These are phyloP conservation scores for Phialocephala subalpina DNA, from an alignment of 2,329 filamentous ascomycete genomes.

Conservation along the genomic window DNA sequence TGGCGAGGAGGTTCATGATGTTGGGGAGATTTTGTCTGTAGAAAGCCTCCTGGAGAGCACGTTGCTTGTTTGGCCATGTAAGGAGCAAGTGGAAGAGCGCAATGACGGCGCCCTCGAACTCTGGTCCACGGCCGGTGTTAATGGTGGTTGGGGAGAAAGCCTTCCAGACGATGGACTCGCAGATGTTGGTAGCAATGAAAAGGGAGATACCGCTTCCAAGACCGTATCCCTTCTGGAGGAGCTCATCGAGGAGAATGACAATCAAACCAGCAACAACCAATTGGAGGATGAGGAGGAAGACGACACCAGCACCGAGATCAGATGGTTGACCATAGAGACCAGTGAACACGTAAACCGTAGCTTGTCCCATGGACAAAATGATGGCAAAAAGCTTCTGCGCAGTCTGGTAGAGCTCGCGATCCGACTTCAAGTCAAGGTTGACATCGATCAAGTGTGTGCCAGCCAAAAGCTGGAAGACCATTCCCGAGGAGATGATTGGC, in stretches of 20 bases:
- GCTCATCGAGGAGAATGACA: slow-evolving; percentile 98
- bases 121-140: slow-evolving; percentile 98
- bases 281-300: slow-evolving; percentile 97
- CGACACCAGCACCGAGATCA: slow-evolving; percentile 96
- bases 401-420: slow-evolving; percentile 99
- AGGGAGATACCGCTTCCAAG: slow-evolving; percentile 98
- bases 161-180: slow-evolving; percentile 99
- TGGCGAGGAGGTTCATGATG: slow-evolving; percentile 98
- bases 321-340: slow-evolving; percentile 97
- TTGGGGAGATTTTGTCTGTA: slow-evolving; percentile 99
- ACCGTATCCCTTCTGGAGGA: slow-evolving; percentile 99
- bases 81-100: slow-evolving; percentile 97
- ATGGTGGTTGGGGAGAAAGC: slow-evolving; percentile 99
- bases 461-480: slow-evolving; percentile 99
- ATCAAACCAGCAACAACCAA: slow-evolving; percentile 97
- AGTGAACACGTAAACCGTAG: slow-evolving; percentile 97
- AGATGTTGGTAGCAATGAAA: slow-evolving; percentile 99
- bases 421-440: slow-evolving; percentile 99
- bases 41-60: slow-evolving; percentile 97
- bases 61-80: slow-evolving; percentile 99
- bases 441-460: slow-evolving; percentile 99
- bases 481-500: slow-evolving; percentile 98
- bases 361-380: slow-evolving; percentile 96
- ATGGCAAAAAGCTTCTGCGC: slow-evolving; percentile 99
- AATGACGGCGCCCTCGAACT: slow-evolving; percentile 98